Evolutionary conservation across 805 yeast genomes (phyloP).

Genomic region (Suhomyces xylopsoci): DNA sequence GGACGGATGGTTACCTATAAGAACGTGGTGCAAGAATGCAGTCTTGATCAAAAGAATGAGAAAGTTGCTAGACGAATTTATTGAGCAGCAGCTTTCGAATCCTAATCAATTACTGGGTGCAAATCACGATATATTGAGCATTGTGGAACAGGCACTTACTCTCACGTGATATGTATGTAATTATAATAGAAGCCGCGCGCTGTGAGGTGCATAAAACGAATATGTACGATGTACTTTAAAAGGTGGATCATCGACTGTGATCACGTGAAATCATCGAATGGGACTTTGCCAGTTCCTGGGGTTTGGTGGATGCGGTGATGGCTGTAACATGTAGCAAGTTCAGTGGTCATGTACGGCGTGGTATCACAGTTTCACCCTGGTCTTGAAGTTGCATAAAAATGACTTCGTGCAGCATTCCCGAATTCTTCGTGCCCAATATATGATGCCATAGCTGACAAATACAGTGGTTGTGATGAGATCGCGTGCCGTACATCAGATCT

Average conservation of each 20-base stretch:
- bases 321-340: not conserved
- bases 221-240: not conserved
- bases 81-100: slow-evolving; percentile 54
- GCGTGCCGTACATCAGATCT: not conserved
- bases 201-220: not conserved
- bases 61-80: slow-evolving; percentile 59
- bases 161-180: not conserved
- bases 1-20: slow-evolving; percentile 85
- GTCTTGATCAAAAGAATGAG: slow-evolving; percentile 75
- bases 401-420: no score
- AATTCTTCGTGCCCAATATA: not conserved
- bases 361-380: no score
- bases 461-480: not conserved
- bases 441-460: not conserved
- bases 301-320: not conserved
- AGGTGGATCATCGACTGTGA: not conserved
- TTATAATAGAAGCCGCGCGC: not conserved
- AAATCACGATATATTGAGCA: not conserved
- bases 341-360: no score
- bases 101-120: slow-evolving; percentile 15
- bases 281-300: not conserved
- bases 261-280: not conserved
- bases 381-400: not conserved
- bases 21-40: slow-evolving; percentile 94
- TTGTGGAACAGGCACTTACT: slow-evolving; percentile 1